Conservation (phyloP, 805 yeast genomes). For the Cyberlindnera mrakii region DNA sequence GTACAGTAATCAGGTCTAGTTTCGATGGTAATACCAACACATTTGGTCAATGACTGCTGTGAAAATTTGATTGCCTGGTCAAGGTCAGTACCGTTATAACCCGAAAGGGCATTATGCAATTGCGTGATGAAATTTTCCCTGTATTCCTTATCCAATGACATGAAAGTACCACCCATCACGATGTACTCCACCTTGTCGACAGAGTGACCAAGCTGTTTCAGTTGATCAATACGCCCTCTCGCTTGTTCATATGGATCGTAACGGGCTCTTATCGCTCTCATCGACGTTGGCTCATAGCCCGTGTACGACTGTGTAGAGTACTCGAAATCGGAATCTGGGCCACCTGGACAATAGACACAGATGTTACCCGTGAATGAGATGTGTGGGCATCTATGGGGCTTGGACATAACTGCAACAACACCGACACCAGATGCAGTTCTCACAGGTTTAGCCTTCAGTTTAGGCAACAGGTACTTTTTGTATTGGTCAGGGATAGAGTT, state of each 20-base stretch:
- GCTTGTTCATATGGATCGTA: slow-evolving; percentile 99
- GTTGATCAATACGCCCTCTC: slow-evolving; percentile 93
- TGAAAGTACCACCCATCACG: slow-evolving; percentile 98
- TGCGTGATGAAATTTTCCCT: slow-evolving; percentile 85
- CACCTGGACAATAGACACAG: slow-evolving; percentile 98
- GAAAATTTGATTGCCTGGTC: slow-evolving; percentile 89
- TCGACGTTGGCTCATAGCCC: slow-evolving; percentile 97
- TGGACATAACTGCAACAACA: slow-evolving; percentile 98
- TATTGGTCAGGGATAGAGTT: slow-evolving; percentile 94
- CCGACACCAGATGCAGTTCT: slow-evolving; percentile 98
- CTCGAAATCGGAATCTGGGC: slow-evolving; percentile 97
- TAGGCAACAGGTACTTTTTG: slow-evolving; percentile 84
- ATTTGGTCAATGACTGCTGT: slow-evolving; percentile 91
- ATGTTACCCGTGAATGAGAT: slow-evolving; percentile 98
- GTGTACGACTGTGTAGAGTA: slow-evolving; percentile 97
- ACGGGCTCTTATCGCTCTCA: slow-evolving; percentile 98
- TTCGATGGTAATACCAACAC: slow-evolving; percentile 98
- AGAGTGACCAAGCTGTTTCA: slow-evolving; percentile 90
- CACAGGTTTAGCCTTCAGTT: slow-evolving; percentile 96
- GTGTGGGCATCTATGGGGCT: slow-evolving; percentile 98
- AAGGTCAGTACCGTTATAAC: slow-evolving; percentile 77
- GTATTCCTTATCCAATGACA: slow-evolving; percentile 87
- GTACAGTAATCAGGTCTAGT: slow-evolving; percentile 99
- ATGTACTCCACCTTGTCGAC: slow-evolving; percentile 97
- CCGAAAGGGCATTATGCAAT: slow-evolving; percentile 91